Conservation (phyloP, 2,329 filamentous ascomycete genomes). For the Paramyrothecium sp. region DNA sequence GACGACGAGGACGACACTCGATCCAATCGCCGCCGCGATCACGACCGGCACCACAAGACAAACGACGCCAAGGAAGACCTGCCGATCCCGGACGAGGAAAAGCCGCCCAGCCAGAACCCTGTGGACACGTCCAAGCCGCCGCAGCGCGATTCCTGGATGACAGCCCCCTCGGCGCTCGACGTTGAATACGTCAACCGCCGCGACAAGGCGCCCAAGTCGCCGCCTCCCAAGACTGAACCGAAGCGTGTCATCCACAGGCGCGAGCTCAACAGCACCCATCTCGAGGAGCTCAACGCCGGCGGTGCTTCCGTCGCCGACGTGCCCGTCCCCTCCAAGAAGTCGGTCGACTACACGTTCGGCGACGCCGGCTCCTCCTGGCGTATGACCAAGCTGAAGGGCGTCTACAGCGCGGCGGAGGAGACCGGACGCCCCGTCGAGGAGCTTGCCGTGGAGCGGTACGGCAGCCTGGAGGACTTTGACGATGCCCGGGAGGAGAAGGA, state of each 20-base stretch:
- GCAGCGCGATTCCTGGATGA: slow-evolving; percentile 92
- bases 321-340: slow-evolving; percentile 46
- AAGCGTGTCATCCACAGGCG: slow-evolving; percentile 73
- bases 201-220: slow-evolving; percentile 52
- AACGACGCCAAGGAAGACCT: slow-evolving; percentile 50
- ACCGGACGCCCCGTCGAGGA: slow-evolving; percentile 73
- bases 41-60: slow-evolving; percentile 33
- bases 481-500: slow-evolving; percentile 88
- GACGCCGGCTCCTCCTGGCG: slow-evolving; percentile 91
- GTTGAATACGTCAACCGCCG: slow-evolving; percentile 76
- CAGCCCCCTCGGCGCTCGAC: slow-evolving; percentile 75
- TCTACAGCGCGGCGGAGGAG: slow-evolving; percentile 78
- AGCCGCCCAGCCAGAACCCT: slow-evolving; percentile 23
- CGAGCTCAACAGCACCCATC: slow-evolving; percentile 67
- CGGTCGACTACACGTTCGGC: slow-evolving; percentile 79
- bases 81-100: slow-evolving; percentile 50
- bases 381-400: slow-evolving; percentile 89
- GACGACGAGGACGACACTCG: slow-evolving; percentile 48
- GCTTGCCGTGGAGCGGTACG: slow-evolving; percentile 78
- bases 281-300: slow-evolving; percentile 60
- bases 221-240: slow-evolving; percentile 55
- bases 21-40: slow-evolving; percentile 28
- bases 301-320: slow-evolving; percentile 34
- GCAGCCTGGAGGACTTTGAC: slow-evolving; percentile 80
- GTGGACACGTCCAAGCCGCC: slow-evolving; percentile 32